Conservation (phyloP, 495 filamentous ascomycete genomes). For the Penicillium arizonense region DNA sequence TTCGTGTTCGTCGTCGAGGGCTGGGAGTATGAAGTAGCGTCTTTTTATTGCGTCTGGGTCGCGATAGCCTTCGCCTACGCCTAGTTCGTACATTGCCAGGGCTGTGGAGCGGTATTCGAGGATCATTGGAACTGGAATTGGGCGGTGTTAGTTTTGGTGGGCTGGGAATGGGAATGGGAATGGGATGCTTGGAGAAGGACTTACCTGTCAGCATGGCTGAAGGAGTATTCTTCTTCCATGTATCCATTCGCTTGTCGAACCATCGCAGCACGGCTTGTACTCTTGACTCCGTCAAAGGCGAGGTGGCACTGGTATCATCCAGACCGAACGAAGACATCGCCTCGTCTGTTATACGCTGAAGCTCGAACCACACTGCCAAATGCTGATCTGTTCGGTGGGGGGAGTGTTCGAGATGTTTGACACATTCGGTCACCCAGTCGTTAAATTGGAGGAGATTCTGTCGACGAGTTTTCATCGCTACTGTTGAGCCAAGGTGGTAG, state of each 20-base stretch:
- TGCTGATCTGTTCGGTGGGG: constrained; percentile 40
- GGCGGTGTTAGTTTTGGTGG: constrained; percentile 34
- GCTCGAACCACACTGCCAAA: constrained; percentile 44
- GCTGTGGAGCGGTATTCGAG: constrained; percentile 47
- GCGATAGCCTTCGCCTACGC: constrained; percentile 50
- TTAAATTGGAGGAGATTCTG: constrained; percentile 51
- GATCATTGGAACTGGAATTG: constrained; percentile 34
- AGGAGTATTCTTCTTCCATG: constrained; percentile 42
- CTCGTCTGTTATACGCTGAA: constrained; percentile 49
- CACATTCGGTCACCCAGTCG: constrained; percentile 48
- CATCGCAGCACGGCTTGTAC: constrained; percentile 46
- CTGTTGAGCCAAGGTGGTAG: constrained; percentile 47
- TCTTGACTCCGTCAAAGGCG: constrained; percentile 41
- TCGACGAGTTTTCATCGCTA: constrained; percentile 50
- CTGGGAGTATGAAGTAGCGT: constrained; percentile 39
- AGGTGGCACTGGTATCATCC: constrained; percentile 46
- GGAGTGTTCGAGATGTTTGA: constrained; percentile 37
- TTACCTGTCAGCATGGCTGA: constrained; percentile 41
- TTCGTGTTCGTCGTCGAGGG: constrained; percentile 26
- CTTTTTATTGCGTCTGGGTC: constrained; percentile 43
- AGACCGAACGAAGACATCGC: constrained; percentile 46
- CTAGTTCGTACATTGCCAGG: constrained; percentile 51
- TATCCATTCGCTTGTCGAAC: constrained; percentile 47
- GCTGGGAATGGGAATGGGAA: constrained; percentile 23
- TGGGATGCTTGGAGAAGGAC: neutral